These are phyloP conservation scores for Hymenoscyphus infarciens DNA, from an alignment of 2,329 filamentous ascomycete genomes.

Conservation along the genomic window DNA sequence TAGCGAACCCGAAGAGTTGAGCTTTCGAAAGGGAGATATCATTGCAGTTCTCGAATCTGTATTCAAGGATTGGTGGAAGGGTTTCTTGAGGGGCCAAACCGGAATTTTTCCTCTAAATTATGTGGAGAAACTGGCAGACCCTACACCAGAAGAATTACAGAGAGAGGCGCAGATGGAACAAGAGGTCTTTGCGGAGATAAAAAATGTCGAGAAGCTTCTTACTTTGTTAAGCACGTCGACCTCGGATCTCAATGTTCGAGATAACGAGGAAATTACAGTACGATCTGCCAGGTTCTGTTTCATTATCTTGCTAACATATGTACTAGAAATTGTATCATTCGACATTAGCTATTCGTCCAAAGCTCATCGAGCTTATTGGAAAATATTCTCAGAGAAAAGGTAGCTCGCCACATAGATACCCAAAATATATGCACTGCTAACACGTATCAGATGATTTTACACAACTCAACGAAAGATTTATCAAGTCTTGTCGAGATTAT, in stretches of 20 bases:
- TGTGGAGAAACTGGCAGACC: slow-evolving; percentile 94
- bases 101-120: slow-evolving; percentile 99
- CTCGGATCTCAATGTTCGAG: slow-evolving; percentile 74
- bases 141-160: slow-evolving; percentile 89
- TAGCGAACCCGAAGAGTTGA: slow-evolving; percentile 88
- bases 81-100: slow-evolving; percentile 87
- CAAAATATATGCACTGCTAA: slow-evolving; percentile 1
- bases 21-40: slow-evolving; percentile 94
- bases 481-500: slow-evolving; percentile 96
- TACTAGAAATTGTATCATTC: slow-evolving; percentile 79
- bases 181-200: slow-evolving; percentile 72
- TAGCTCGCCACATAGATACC: slow-evolving; percentile 36
- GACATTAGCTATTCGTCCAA: slow-evolving; percentile 89
- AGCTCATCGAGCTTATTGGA: slow-evolving; percentile 95
- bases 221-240: slow-evolving; percentile 87
- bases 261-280: slow-evolving; percentile 95
- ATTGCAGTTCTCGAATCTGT: slow-evolving; percentile 97
- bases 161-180: slow-evolving; percentile 93
- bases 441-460: slow-evolving; percentile 83
- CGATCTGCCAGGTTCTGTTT: slow-evolving; percentile 27
- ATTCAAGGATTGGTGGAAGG: slow-evolving; percentile 99
- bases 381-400: slow-evolving; percentile 99
- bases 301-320: slow-evolving; percentile 35
- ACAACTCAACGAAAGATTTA: slow-evolving; percentile 98
- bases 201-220: slow-evolving; percentile 77